These are phyloP conservation scores for Vitis rupestris DNA, from an alignment of 164 flowering plant species.

Conservation along the genomic window DNA sequence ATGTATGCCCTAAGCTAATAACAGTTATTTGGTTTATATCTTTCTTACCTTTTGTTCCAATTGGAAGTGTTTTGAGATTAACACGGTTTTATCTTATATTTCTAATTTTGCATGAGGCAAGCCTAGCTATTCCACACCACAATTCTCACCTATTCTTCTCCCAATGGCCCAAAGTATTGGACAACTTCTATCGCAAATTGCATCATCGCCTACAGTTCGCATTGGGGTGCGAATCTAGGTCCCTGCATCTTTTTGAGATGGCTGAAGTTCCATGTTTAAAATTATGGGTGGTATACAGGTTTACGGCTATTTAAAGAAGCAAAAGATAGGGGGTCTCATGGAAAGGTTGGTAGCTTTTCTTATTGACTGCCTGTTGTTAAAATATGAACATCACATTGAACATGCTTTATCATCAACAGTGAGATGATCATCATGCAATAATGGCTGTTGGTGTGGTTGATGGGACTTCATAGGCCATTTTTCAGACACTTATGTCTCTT, in stretches of 20 bases:
- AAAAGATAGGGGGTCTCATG: conserved; percentile 59
- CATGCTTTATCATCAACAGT: conserved; percentile 35
- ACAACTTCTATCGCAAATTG: conserved; percentile 76
- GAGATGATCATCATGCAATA: conserved; percentile 93
- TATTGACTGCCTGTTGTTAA: background rate
- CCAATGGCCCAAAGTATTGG: conserved; percentile 95
- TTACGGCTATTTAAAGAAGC: conserved; percentile 88
- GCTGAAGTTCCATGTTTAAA: conserved; percentile 4
- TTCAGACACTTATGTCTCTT: conserved; percentile 82
- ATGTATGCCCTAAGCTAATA: background rate
- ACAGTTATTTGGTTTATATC: background rate
- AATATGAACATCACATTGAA: conserved; percentile 1
- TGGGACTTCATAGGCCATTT: conserved; percentile 82
- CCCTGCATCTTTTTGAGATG: background rate
- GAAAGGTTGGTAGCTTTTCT: conserved; percentile 25
- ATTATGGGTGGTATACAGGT: conserved; percentile 41
- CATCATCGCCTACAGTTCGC: conserved; percentile 74
- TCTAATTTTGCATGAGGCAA: conserved; percentile 62
- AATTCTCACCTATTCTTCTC: conserved; percentile 87
- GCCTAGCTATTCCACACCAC: conserved; percentile 80
- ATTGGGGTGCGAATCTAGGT: conserved; percentile 59
- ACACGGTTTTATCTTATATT: too few relatives aligned
- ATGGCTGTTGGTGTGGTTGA: conserved; percentile 97
- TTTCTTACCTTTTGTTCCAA: background rate
- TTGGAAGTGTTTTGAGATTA: background rate